Base-by-base conservation (phyloP, 495 filamentous ascomycete species). In the Amniculicola lignicola region DNA sequence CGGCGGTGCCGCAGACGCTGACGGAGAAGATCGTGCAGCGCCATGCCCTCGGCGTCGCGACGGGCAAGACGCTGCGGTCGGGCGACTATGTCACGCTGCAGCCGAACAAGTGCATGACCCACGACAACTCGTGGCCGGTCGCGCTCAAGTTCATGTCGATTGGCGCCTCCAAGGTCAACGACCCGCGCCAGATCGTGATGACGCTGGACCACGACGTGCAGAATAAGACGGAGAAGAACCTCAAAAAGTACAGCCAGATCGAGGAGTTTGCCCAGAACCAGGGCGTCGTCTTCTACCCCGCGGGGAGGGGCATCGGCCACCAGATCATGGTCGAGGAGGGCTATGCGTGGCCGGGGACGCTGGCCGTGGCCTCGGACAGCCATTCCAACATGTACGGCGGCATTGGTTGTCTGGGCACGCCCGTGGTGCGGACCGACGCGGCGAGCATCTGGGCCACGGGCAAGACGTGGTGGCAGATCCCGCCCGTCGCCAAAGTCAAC, bases 371-470 rank as follows among this genome's bases (percentile, higher is more conserved):
- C 6, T 86, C 81, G 1, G 90, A 95, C 62, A 85, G 80, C 36
- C 92, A 96, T 69, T 81, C 73, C n/a, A 95, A 90, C 67, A 88
- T 87, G 80, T 96, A 95, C 65, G 90, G 90, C n/a, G 90, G 87
- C 15, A 74, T 95, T 18, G 84, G 81, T 2, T 87, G 80, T 61
- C 62, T 87, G 52, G 90, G 89, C 3, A 94, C 89, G 0, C 81
- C 92, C 1, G 77, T 97, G 38, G 91, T 97, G 22, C 70, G 92
- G 15, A 94, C 91, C 0, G 92, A 96, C 65, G 92, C 83, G 2
- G 88, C 89, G 9, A 82, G 79, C 62, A 90, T 96, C 27, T 95
- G 88, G 88, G 88, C 86, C 0, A 96, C 89, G 1, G 83, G 83
- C 1, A 75, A 77, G 56, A 95, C 87, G 0, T 95, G 89, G 88